These are phyloP conservation scores for Cladosporium sp. DNA, from an alignment of 2,329 filamentous ascomycete species.

Conservation along the genomic window DNA sequence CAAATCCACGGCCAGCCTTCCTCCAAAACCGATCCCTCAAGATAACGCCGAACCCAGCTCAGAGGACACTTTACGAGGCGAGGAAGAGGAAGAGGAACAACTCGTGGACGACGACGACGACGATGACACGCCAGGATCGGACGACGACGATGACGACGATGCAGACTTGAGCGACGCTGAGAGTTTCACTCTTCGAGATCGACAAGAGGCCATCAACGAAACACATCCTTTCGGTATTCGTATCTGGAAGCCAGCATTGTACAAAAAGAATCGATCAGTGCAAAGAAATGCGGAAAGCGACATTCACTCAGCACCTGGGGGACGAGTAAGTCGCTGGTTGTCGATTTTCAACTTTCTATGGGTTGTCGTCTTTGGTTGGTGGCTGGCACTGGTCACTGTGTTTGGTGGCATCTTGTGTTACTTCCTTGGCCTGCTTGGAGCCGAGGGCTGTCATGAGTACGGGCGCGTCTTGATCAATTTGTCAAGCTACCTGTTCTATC, in stretches of 20 bases:
- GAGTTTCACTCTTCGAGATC: conserved; percentile 95
- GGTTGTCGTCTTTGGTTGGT: conserved; percentile 94
- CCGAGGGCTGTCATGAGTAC: conserved; percentile 80
- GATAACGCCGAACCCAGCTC: conserved; percentile 34
- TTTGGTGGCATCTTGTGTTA: conserved; percentile 77
- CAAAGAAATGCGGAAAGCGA: conserved; percentile 95
- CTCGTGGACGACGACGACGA: conserved; percentile 34
- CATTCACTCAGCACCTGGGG: conserved; percentile 92
- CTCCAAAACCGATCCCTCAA: conserved; percentile 11
- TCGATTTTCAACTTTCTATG: conserved; percentile 86
- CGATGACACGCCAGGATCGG: conserved; percentile 48
- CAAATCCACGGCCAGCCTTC: conserved; percentile 21
- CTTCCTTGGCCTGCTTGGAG: conserved; percentile 73
- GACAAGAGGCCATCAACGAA: conserved; percentile 96
- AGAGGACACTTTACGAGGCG: conserved; percentile 46
- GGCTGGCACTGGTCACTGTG: conserved; percentile 78
- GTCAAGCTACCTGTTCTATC: conserved; percentile 86
- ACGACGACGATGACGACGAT: conserved; percentile 61
- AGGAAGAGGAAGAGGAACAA: conserved; percentile 40
- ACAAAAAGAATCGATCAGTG: conserved; percentile 96
- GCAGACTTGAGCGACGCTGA: conserved; percentile 84
- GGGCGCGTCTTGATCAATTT: conserved; percentile 82
- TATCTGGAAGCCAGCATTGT: conserved; percentile 97
- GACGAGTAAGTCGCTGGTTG: conserved; percentile 80
- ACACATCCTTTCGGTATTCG: conserved; percentile 98